Evolutionary conservation across 345 rosid genomes (phyloP).

Genomic region (Linum trigynum): DNA sequence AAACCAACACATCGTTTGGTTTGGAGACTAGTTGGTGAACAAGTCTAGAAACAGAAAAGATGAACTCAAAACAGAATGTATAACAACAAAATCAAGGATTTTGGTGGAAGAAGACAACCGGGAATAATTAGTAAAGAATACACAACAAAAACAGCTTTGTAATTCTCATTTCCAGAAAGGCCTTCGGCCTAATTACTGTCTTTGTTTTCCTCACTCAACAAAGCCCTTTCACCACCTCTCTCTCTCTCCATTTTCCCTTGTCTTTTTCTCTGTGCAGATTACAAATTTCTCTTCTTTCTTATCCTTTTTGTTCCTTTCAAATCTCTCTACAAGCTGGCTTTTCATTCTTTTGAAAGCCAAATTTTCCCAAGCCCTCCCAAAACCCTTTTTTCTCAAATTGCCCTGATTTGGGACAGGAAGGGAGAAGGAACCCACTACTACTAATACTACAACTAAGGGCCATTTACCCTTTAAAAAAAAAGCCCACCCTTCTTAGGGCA

Average conservation of each 20-base stretch:
- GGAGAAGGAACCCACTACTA: no score
- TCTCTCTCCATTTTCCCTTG: slow-evolving; percentile 1
- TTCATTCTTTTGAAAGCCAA: slow-evolving; percentile 14
- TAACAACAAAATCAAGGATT: no score
- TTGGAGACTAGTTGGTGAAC: no score
- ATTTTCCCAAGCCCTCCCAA: slow-evolving; percentile 13
- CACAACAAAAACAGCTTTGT: neutral
- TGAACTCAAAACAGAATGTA: neutral
- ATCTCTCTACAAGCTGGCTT: slow-evolving; percentile 16
- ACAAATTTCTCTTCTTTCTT: neutral
- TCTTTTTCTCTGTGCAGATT: neutral
- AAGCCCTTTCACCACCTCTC: neutral
- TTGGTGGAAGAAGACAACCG: no score
- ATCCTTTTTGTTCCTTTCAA: neutral
- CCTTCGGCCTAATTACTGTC: slow-evolving; percentile 20
- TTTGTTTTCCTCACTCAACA: slow-evolving; percentile 6
- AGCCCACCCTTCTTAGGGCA: slow-evolving; percentile 14
- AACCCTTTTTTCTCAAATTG: slow-evolving; percentile 2
- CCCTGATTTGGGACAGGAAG: slow-evolving; percentile 11
- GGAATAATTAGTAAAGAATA: no score
- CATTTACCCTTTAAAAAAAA: neutral
- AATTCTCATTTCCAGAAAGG: slow-evolving; percentile 3
- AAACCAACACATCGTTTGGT: neutral
- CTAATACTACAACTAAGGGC: neutral
- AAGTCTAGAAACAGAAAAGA: neutral